Base-by-base conservation (phyloP, 805 yeast genomes). In the Wickerhamiella domercqiae region DNA sequence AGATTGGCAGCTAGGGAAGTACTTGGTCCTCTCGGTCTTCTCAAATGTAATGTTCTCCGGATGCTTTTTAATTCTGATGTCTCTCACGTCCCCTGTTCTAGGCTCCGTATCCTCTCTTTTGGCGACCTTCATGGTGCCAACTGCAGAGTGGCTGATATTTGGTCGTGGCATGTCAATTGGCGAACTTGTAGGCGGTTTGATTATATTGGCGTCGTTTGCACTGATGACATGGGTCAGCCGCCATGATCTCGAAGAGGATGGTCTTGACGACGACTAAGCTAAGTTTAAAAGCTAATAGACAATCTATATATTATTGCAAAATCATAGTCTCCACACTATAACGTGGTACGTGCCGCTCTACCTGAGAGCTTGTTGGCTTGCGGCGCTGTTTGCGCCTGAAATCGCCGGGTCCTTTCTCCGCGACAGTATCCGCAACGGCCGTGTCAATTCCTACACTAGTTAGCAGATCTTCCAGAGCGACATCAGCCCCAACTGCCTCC, bases 31-130 rank as follows among this genome's bases (percentile, higher is more conserved):
- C 2, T 77, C 87, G 1, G 61, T 78, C 1, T 41, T 70, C 1
- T 67, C 78, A 14, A 83, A 83, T 53, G 59, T 80, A 45, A 47
- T 69, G 1, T 82, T 79, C 54, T 75, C 82, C 26, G 75, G 78
- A 5, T 63, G 78, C 22, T 82, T 83, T 47, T 63, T 82, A 41
- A 68, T 83, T 2, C 60, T 82, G 45, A 79, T 82, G 79, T 75
- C 93, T 0, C 65, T 82, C 39, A 82, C 94, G 0, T 75, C 80
- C 3, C 94, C 94, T 0, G 93, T 83, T 2, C 61, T 83, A 31
- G 78, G 90, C 1, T 55, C 64, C n/a, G 73, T 69, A 5, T 66
- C 77, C 24, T 70, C 83, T 0, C 60, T 82, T 40, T 64, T 82
- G 35, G 80, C 94, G 0, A 83, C 84, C 16, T 67, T 82, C 44